Evolutionary conservation across 768 basidiomycete species (phyloP).

Genomic region (Multifurca ochricompacta): DNA sequence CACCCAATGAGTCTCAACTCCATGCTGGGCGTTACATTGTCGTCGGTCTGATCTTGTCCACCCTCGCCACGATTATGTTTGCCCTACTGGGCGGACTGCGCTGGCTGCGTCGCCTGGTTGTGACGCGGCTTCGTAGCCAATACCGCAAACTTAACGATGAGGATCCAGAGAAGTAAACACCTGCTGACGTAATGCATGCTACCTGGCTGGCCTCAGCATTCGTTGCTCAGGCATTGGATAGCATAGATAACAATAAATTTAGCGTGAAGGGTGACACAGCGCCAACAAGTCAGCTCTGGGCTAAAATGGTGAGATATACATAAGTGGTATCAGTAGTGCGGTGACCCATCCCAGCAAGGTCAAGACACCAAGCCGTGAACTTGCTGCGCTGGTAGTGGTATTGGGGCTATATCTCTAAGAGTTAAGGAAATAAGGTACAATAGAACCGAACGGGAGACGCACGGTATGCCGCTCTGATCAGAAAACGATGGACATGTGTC

Average conservation of each 20-base stretch:
- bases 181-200: not conserved
- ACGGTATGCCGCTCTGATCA: conserved; percentile 58
- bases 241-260: not conserved
- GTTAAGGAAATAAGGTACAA: conserved; percentile 1
- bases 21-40: conserved; percentile 26
- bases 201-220: not conserved
- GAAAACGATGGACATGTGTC: conserved; percentile 66
- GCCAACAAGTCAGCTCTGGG: not conserved
- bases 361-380: not conserved
- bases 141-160: conserved; percentile 12
- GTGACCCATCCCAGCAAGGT: not conserved
- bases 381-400: conserved; percentile 16
- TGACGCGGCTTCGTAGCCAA: conserved; percentile 8
- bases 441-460: conserved; percentile 25
- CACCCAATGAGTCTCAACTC: conserved; percentile 15
- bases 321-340: not conserved
- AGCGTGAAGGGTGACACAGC: not conserved
- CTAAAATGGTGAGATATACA: not conserved
- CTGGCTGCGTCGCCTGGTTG: conserved; percentile 9
- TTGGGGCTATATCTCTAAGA: conserved; percentile 26
- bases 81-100: conserved; percentile 16
- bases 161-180: conserved; percentile 13
- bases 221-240: not conserved
- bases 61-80: conserved; percentile 8
- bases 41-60: conserved; percentile 27